phyloP scores from a whole-genome alignment of 2,329 filamentous ascomycete species.

The Neoscytalidium dimidiatum region DNA sequence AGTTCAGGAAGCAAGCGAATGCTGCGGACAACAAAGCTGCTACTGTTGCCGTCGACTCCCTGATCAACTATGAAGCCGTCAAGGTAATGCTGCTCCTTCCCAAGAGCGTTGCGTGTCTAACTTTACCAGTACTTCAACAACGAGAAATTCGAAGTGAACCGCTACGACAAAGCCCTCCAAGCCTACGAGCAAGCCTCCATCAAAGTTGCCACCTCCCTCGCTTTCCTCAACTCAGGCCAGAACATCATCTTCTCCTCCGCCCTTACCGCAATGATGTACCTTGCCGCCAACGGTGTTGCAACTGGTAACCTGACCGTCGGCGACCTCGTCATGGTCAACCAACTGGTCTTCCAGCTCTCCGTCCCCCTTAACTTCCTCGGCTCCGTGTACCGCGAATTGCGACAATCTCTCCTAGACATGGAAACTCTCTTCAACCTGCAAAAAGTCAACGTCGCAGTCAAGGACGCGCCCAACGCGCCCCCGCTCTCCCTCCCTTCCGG shows the following conservation, averaged over 20 bases:
- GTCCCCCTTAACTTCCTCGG: conserved; percentile 96
- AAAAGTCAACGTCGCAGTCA: conserved; percentile 89
- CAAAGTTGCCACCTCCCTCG: conserved; percentile 91
- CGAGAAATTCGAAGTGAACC: conserved; percentile 86
- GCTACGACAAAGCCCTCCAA: conserved; percentile 84
- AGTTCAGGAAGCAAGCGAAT: conserved; percentile 93
- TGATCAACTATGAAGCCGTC: conserved; percentile 98
- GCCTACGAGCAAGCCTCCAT: conserved; percentile 93
- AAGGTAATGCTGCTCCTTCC: conserved; percentile 53
- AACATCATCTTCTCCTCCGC: conserved; percentile 96
- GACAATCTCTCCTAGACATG: conserved; percentile 96
- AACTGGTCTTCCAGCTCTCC: conserved; percentile 96
- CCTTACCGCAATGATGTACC: conserved; percentile 96
- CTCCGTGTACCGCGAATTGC: conserved; percentile 94
- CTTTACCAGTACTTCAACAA: conserved; percentile 82
- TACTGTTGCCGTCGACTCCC: conserved; percentile 90
- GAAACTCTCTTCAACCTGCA: conserved; percentile 97
- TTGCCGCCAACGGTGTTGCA: conserved; percentile 87
- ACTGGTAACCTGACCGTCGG: conserved; percentile 82
- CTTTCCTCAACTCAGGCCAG: conserved; percentile 91
- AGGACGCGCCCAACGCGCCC: conserved; percentile 73
- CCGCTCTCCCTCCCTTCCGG: conserved; percentile 70
- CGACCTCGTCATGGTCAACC: conserved; percentile 98
- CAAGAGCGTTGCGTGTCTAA: not conserved
- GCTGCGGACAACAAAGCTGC: conserved; percentile 94